A percentile compares a stretch with the other conserved stretches of the same genome.
Conservation (phyloP, 2,329 filamentous ascomycete genomes). For the Fusarium agapanthi region DNA sequence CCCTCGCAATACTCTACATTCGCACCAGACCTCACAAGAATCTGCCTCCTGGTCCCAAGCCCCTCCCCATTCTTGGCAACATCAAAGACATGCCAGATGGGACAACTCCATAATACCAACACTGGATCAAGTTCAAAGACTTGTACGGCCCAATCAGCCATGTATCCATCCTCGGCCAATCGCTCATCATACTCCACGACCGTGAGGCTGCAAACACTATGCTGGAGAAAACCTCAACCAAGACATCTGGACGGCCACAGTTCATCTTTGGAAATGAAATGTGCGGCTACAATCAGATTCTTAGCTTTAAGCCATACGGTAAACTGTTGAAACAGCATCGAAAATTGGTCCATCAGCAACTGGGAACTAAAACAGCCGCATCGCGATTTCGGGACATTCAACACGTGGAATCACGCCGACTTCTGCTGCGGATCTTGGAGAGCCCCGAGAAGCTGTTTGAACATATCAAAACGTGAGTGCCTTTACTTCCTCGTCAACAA, state of each 20-base stretch:
- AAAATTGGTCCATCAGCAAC: neutral
- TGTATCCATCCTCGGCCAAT: slow-evolving; percentile 49
- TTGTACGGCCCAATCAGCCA: slow-evolving; percentile 49
- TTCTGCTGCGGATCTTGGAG: neutral
- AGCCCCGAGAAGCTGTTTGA: neutral
- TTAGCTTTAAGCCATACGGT: neutral
- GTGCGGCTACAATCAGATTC: neutral
- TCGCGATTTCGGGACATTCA: neutral
- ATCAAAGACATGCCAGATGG: slow-evolving; percentile 54
- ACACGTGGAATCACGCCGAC: neutral
- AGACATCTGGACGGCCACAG: slow-evolving; percentile 41
- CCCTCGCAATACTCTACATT: neutral
- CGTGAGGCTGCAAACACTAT: neutral
- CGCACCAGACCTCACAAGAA: neutral
- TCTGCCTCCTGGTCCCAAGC: slow-evolving; percentile 58
- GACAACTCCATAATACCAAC: slow-evolving; percentile 45
- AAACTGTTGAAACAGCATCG: neutral
- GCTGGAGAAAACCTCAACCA: slow-evolving; percentile 45
- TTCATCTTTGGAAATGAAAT: slow-evolving; percentile 11
- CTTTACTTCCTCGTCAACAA: rapidly evolving
- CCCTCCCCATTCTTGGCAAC: slow-evolving; percentile 58
- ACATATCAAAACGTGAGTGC: neutral
- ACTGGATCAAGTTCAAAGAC: slow-evolving; percentile 53
- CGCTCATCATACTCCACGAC: slow-evolving; percentile 45
- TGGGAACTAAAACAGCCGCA: neutral